Percentiles rank a stretch among this genome's conserved stretches.
phyloP scores from a whole-genome alignment of 495 filamentous ascomycete species.

The Penicillium subrubescens region DNA sequence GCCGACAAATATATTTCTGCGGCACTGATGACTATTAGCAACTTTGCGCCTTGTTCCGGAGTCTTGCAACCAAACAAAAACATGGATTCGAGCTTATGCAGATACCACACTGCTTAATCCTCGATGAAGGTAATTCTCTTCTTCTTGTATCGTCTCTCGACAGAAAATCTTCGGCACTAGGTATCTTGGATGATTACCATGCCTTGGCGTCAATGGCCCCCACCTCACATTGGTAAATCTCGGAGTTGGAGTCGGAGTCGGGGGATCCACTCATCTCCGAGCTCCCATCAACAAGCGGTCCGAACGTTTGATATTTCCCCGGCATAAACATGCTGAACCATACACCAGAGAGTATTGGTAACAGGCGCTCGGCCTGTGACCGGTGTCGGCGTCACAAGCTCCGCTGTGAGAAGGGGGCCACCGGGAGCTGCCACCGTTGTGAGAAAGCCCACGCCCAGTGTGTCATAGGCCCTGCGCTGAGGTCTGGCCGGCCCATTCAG shows the following conservation, averaged over 20 bases:
- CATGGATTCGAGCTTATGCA: too few species aligned
- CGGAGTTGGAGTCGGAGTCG: background rate
- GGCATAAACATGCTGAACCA: background rate
- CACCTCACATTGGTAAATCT: background rate
- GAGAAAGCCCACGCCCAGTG: conserved; percentile 6
- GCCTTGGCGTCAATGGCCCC: background rate
- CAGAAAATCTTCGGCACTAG: too few species aligned
- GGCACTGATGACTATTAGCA: too few species aligned
- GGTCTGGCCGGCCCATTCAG: background rate
- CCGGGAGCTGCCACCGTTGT: conserved; percentile 3
- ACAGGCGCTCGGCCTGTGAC: conserved; percentile 7
- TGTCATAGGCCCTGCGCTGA: conserved; percentile 2
- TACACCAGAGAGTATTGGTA: background rate
- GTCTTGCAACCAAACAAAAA: too few species aligned
- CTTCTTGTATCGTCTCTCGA: too few species aligned
- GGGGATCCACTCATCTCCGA: background rate
- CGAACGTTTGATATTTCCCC: background rate
- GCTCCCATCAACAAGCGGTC: background rate
- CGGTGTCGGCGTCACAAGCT: conserved; percentile 10
- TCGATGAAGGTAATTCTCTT: too few species aligned
- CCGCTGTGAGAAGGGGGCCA: conserved; percentile 3
- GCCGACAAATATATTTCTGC: too few species aligned
- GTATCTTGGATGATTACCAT: background rate
- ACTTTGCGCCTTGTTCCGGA: too few species aligned
- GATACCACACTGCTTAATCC: too few species aligned